Percentiles rank a stretch among this genome's conserved stretches.
Evolutionary conservation across 257 asterid species (phyloP).

Genomic region (Asclepias syriaca): DNA sequence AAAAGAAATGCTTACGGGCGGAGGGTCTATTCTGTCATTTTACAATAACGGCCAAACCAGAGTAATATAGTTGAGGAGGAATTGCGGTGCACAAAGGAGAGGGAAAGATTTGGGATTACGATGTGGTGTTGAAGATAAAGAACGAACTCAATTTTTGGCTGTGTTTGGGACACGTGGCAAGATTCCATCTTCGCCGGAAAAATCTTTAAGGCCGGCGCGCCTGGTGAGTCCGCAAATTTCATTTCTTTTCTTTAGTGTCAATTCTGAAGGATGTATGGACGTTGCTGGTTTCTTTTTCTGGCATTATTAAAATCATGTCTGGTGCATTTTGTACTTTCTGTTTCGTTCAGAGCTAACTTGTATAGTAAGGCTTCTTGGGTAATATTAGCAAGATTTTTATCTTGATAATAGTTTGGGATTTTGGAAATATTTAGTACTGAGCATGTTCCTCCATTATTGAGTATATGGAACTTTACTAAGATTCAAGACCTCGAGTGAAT

Average conservation of each 20-base stretch:
- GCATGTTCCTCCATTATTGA: not conserved
- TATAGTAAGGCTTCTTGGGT: not conserved
- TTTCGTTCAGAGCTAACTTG: no score
- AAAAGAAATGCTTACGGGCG: no score
- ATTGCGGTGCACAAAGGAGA: not conserved
- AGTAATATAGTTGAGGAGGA: not conserved
- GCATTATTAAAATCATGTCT: slow-evolving; percentile 3
- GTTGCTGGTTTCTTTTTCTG: not conserved
- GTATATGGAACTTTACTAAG: not conserved
- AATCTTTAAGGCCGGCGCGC: not conserved
- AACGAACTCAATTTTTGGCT: slow-evolving; percentile 14
- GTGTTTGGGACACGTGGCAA: slow-evolving; percentile 25
- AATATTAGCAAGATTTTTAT: not conserved
- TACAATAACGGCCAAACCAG: not conserved
- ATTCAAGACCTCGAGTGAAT: not conserved
- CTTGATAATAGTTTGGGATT: not conserved
- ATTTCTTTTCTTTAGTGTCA: not conserved
- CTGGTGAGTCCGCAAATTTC: not conserved
- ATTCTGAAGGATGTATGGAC: not conserved
- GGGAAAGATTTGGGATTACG: slow-evolving; percentile 32
- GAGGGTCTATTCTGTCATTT: slow-evolving; percentile 7
- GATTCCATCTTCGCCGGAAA: slow-evolving; percentile 16
- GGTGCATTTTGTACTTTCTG: not conserved
- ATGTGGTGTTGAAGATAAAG: slow-evolving; percentile 27
- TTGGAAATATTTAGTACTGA: not conserved